A percentile compares a stretch with the other conserved stretches of the same genome.
Conservation (phyloP, 345 rosid genomes). For the Lenwebbia sp. region DNA sequence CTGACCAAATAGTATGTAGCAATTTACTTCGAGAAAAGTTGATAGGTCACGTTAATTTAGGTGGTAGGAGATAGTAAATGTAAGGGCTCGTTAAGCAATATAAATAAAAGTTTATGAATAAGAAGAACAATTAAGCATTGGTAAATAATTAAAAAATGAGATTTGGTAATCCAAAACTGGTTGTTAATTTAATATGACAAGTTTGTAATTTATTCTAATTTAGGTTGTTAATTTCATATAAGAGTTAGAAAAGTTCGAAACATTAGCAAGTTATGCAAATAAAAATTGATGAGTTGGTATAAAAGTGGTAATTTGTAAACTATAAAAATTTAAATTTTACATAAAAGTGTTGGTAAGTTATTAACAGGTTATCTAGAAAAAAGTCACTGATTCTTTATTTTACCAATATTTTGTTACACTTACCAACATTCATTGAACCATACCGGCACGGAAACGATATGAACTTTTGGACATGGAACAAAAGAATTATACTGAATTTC, state of each 20-base stretch:
- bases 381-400: background rate
- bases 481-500: background rate
- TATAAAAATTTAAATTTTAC: background rate
- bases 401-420: background rate
- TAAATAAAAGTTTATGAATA: background rate
- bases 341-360: background rate
- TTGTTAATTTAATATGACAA: background rate
- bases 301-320: background rate
- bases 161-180: background rate
- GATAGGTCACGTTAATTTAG: background rate
- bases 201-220: background rate
- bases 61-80: background rate
- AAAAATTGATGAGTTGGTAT: background rate
- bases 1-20: background rate
- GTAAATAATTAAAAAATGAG: background rate
- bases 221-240: background rate
- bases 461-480: background rate
- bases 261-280: background rate
- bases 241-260: background rate
- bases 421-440: background rate
- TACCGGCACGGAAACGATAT: background rate
- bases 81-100: background rate
- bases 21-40: background rate
- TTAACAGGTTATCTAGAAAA: background rate
- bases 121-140: background rate